A percentile compares a stretch with the other conserved stretches of the same genome.
phyloP scores from a whole-genome alignment of 768 basidiomycete species.

The Macrolepiota fuliginosa region DNA sequence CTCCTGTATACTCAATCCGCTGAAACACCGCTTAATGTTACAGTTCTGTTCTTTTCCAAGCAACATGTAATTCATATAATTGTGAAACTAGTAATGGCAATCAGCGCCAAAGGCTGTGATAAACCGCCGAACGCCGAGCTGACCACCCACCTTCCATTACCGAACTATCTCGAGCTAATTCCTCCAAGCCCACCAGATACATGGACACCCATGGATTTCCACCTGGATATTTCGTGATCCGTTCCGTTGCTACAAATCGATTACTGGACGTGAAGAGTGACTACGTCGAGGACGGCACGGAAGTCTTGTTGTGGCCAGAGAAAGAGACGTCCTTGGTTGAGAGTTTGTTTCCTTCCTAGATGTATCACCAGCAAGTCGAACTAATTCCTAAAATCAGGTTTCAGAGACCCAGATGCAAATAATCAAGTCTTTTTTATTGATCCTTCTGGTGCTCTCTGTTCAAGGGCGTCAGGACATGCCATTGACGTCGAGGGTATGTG shows the following conservation, averaged over 20 bases:
- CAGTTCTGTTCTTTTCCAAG: neutral
- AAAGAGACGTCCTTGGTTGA: conserved; percentile 79
- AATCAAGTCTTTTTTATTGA: conserved; percentile 90
- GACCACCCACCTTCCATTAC: neutral
- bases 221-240: conserved; percentile 62
- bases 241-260: conserved; percentile 50
- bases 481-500: conserved; percentile 70
- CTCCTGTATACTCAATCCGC: conserved; percentile 2
- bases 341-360: conserved; percentile 41
- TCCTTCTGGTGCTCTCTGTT: conserved; percentile 71
- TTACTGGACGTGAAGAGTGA: conserved; percentile 57
- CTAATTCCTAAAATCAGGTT: neutral
- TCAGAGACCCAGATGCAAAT: conserved; percentile 59
- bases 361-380: neutral
- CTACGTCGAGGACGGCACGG: conserved; percentile 56
- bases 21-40: conserved; percentile 7
- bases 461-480: conserved; percentile 77
- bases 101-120: neutral
- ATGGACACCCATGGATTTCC: conserved; percentile 36
- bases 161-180: neutral
- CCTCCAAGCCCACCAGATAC: conserved; percentile 14
- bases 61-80: neutral
- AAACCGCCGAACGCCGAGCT: neutral
- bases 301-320: conserved; percentile 65
- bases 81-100: neutral